phyloP scores from a whole-genome alignment of 1,284 basidiomycete species.

The Heterobasidion annosum region DNA sequence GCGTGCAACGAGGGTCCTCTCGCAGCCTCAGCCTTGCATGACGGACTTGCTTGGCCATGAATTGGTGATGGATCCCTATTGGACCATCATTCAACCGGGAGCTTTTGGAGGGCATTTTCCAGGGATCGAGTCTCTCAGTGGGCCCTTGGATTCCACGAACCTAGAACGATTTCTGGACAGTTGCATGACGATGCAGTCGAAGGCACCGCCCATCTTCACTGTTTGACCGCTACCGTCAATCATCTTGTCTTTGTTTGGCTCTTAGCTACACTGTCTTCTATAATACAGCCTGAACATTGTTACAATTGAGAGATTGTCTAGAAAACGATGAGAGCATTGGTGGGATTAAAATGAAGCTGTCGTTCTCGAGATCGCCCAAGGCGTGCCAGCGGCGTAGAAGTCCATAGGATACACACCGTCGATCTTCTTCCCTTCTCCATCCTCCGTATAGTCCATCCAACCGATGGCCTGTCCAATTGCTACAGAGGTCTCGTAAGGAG shows the following conservation, averaged over 20 bases:
- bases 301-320: background rate
- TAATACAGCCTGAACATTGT: background rate
- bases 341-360: slow-evolving; percentile 26
- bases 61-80: slow-evolving; percentile 8
- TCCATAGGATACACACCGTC: slow-evolving; percentile 85
- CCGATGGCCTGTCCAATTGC: slow-evolving; percentile 67
- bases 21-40: slow-evolving; percentile 9
- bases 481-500: slow-evolving; percentile 91
- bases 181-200: slow-evolving; percentile 13
- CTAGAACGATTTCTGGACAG: slow-evolving; percentile 16
- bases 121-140: slow-evolving; percentile 15
- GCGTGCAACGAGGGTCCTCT: slow-evolving; percentile 8
- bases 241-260: background rate
- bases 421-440: slow-evolving; percentile 17
- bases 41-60: slow-evolving; percentile 11
- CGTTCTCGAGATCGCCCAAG: slow-evolving; percentile 58
- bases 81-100: slow-evolving; percentile 8
- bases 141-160: slow-evolving; percentile 9
- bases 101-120: slow-evolving; percentile 16
- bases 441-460: slow-evolving; percentile 42
- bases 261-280: background rate
- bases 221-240: background rate
- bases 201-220: slow-evolving; percentile 6
- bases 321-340: background rate
- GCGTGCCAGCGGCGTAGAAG: slow-evolving; percentile 80